Percentiles rank a stretch among this genome's conserved stretches.
phyloP scores from a whole-genome alignment of 2,329 filamentous ascomycete species.

The Paraphaeosphaeria sporulosa region DNA sequence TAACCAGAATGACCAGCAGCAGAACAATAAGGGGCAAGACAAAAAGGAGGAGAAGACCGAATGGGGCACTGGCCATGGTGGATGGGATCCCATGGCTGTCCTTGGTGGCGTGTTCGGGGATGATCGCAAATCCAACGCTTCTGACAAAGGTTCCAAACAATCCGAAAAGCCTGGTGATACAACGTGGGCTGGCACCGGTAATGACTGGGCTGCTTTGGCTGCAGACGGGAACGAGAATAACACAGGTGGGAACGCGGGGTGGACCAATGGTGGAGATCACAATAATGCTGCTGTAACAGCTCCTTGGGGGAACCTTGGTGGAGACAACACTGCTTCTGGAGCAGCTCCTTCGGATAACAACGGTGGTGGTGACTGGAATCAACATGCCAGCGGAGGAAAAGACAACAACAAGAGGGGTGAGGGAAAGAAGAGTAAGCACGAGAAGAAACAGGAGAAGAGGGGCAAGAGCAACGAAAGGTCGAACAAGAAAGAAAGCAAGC shows the following conservation, averaged over 20 bases:
- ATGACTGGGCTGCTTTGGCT: background rate
- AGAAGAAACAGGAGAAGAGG: background rate
- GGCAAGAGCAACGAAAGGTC: background rate
- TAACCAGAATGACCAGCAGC: background rate
- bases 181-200: background rate
- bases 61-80: background rate
- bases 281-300: too few species aligned
- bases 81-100: background rate
- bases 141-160: background rate
- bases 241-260: background rate
- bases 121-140: background rate
- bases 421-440: background rate
- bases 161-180: conserved; percentile 3
- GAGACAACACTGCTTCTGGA: background rate
- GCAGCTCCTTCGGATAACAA: background rate
- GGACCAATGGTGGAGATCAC: background rate
- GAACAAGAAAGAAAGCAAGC: background rate
- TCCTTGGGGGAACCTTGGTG: too few species aligned
- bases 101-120: conserved; percentile 2
- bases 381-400: background rate
- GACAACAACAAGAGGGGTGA: background rate
- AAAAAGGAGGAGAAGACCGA: conserved; percentile 8
- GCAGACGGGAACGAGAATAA: background rate
- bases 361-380: too few species aligned
- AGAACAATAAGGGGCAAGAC: background rate